phyloP scores from a whole-genome alignment of 2,329 filamentous ascomycete species.

The Cylindrodendrum hubeiense region DNA sequence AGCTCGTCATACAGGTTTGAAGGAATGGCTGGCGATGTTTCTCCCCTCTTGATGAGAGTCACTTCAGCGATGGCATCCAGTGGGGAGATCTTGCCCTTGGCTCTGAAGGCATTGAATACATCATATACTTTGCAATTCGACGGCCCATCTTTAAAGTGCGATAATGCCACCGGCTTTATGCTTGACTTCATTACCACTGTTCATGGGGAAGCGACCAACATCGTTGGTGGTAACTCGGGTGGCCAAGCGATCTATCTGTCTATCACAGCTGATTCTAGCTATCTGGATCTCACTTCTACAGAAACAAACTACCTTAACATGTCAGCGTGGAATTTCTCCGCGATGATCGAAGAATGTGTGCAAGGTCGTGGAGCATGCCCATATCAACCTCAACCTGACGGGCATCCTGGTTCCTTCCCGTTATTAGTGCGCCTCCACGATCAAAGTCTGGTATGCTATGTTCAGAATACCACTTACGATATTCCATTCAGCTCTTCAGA shows the following conservation, averaged over 20 bases:
- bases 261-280: neutral
- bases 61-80: neutral
- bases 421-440: neutral
- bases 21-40: constrained; percentile 1
- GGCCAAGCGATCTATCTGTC: neutral
- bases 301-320: neutral
- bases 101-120: neutral
- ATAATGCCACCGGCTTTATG: neutral
- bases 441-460: neutral
- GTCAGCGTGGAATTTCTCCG: neutral
- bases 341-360: neutral
- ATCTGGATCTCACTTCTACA: neutral
- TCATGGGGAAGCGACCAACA: neutral
- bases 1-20: neutral
- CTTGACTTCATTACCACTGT: neutral
- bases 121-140: neutral
- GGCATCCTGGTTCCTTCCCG: neutral
- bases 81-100: neutral
- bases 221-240: neutral
- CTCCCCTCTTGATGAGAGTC: neutral
- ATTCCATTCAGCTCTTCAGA: neutral
- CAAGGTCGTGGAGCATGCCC: neutral
- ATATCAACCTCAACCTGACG: neutral
- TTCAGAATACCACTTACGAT: neutral
- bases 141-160: neutral